Evolutionary conservation across 768 basidiomycete species (phyloP).

Genomic region (Asterophora parasitica): DNA sequence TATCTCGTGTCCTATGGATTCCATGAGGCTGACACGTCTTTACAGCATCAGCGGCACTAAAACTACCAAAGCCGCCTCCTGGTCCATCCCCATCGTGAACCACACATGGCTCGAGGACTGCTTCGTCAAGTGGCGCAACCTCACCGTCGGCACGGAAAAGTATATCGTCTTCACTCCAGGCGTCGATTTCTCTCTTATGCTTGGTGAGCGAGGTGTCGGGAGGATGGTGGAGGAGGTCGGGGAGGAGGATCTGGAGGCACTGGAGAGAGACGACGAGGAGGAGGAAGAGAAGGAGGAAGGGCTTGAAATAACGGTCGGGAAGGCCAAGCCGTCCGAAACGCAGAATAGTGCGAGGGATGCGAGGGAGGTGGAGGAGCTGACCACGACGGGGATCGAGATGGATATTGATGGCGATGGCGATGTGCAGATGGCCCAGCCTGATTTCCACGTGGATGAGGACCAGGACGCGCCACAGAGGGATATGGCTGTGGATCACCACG

Average conservation of each 20-base stretch:
- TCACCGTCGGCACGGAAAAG: constrained; percentile 59
- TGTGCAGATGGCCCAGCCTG: constrained; percentile 1
- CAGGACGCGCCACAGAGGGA: background rate
- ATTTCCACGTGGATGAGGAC: background rate
- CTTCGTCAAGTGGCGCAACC: constrained; percentile 70
- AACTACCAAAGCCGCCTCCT: constrained; percentile 65
- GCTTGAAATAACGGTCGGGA: constrained; percentile 3
- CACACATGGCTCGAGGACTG: constrained; percentile 93
- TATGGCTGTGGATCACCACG: constrained; percentile 2
- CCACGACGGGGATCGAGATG: constrained; percentile 7
- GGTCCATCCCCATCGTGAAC: constrained; percentile 85
- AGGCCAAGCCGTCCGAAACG: constrained; percentile 21
- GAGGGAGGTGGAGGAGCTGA: constrained; percentile 24
- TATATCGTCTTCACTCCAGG: constrained; percentile 69
- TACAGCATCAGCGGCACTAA: constrained; percentile 49
- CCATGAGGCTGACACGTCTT: background rate
- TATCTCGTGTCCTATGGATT: constrained; percentile 12
- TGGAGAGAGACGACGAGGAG: constrained; percentile 20
- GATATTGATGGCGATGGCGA: constrained; percentile 10
- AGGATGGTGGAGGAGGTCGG: constrained; percentile 22
- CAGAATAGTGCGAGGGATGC: constrained; percentile 24
- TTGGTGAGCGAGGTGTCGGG: constrained; percentile 40
- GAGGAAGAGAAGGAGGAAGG: constrained; percentile 14
- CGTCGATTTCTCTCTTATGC: constrained; percentile 51
- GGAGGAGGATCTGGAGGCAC: constrained; percentile 20